A percentile compares a stretch with the other conserved stretches of the same genome.
Evolutionary conservation across 2,329 filamentous ascomycete species (phyloP).

Genomic region (Grosmannia clavigera): DNA sequence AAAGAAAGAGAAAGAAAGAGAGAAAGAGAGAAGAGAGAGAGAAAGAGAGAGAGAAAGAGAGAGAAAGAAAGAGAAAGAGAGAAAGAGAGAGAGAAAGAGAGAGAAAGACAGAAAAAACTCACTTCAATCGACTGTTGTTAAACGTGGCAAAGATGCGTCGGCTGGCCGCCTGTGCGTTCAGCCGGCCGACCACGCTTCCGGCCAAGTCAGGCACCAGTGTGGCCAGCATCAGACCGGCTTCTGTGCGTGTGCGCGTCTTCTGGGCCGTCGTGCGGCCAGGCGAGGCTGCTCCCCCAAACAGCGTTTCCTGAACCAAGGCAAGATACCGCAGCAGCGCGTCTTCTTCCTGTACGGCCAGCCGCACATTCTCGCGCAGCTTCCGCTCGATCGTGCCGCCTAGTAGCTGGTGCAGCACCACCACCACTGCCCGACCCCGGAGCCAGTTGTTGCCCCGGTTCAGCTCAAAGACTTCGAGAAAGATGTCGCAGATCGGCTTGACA

Average conservation of each 20-base stretch:
- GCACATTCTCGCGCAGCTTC: constrained; percentile 79
- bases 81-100: not conserved
- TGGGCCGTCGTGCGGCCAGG: constrained; percentile 50
- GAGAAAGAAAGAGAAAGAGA: not conserved
- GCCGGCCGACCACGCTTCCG: constrained; percentile 81
- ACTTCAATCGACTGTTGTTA: constrained; percentile 87
- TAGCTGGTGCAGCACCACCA: constrained; percentile 90
- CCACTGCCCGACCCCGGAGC: constrained; percentile 88
- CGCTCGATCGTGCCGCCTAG: constrained; percentile 92
- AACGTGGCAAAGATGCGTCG: constrained; percentile 79
- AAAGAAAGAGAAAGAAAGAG: not conserved
- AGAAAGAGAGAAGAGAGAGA: not conserved
- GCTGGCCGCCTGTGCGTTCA: constrained; percentile 83
- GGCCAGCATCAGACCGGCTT: constrained; percentile 79
- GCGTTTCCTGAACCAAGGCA: constrained; percentile 53
- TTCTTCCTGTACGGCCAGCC: constrained; percentile 64
- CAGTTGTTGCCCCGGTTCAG: constrained; percentile 93
- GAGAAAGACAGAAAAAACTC: constrained; percentile 21
- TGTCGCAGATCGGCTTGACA: constrained; percentile 95
- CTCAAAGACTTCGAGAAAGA: constrained; percentile 93
- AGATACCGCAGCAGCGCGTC: constrained; percentile 71
- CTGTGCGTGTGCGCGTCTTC: constrained; percentile 67
- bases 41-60: not conserved
- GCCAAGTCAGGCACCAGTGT: constrained; percentile 85
- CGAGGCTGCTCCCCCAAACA: constrained; percentile 39